phyloP scores from a whole-genome alignment of 2,329 filamentous ascomycete species.

The Coniochaeta sp. region DNA sequence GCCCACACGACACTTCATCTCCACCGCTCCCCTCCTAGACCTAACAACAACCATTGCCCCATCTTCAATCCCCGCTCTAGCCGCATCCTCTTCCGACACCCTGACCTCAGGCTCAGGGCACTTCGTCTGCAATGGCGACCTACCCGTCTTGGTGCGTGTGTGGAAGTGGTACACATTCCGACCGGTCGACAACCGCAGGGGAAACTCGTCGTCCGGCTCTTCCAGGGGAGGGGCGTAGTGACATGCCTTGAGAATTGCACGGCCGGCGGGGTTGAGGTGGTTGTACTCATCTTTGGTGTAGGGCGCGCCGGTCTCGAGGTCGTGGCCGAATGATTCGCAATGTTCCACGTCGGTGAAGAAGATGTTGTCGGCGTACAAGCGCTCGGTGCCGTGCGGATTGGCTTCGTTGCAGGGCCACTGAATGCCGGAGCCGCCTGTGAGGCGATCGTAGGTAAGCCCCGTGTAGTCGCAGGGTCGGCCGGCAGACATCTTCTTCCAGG shows the following conservation, averaged over 20 bases:
- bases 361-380: conserved; percentile 22
- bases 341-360: conserved; percentile 28
- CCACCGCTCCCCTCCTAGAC: conserved; percentile 21
- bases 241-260: conserved; percentile 26
- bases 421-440: conserved; percentile 26
- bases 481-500: conserved; percentile 25
- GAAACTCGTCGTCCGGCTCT: conserved; percentile 22
- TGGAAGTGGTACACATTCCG: conserved; percentile 27
- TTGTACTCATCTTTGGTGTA: conserved; percentile 21
- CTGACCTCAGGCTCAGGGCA: conserved; percentile 21
- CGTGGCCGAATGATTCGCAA: conserved; percentile 29
- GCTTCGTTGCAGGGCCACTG: conserved; percentile 28
- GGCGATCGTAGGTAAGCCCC: conserved; percentile 23
- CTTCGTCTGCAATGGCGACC: conserved; percentile 21
- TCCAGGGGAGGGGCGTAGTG: conserved; percentile 23
- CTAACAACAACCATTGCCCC: conserved; percentile 24
- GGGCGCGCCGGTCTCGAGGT: conserved; percentile 27
- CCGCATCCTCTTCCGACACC: conserved; percentile 22
- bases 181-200: conserved; percentile 24
- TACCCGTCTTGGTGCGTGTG: conserved; percentile 28
- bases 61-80: conserved; percentile 14
- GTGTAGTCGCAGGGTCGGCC: conserved; percentile 28
- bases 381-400: conserved; percentile 24
- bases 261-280: conserved; percentile 21
- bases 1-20: conserved; percentile 21